Base-by-base conservation (phyloP, 2,329 filamentous ascomycete species). In the Macrophomina phaseolina region DNA sequence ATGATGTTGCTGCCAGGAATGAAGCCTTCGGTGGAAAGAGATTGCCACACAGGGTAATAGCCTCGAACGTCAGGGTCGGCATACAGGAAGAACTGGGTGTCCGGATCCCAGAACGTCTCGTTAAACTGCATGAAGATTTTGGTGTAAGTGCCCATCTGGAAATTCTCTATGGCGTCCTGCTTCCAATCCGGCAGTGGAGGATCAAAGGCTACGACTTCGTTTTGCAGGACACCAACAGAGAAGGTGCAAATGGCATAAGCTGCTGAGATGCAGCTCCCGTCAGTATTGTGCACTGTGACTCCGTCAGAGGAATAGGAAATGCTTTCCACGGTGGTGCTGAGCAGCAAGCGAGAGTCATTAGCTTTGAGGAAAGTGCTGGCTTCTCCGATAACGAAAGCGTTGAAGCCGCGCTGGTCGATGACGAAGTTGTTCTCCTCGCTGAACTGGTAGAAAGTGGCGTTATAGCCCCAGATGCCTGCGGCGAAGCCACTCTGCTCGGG, bases 61-160 rank as follows among this genome's bases (percentile, higher is more conserved):
- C 85, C 84, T 8, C 84, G 81, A 4, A 73, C 76, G 4, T 75
- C 74, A 0, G 83, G 82, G 46, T 81, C 78, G 0, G 85, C 83
- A 69, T 86, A 86, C n/a, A 86, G 78, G 69, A 84, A 81, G 70
- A 82, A 87, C 65, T 87, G 83, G 0, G 81, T 84, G 48, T 83
- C 77, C 0, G 77, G 72, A 70, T 84, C 83, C 90, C 89, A 91
- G 76, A 91, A 92, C 0, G 87, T 85, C 65, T 88, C 80, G 68
- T 88, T 79, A 76, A 91, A 91, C 69, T 91, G 89, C 68, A 90
- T 79, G 77, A 91, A 91, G 68, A 91, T 86, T 74, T 92, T 92
- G 62, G 89, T 91, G 77, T 91, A 92, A 0, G 88, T 91, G 6
- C 86, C 89, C 86, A 91, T 91, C 68, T 82, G 80, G 74, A 91